Evolutionary conservation across 2,329 filamentous ascomycete genomes (phyloP), one percentile per base, ranked within the genome.

Genomic region (Colletotrichum chlorophyti): DNA sequence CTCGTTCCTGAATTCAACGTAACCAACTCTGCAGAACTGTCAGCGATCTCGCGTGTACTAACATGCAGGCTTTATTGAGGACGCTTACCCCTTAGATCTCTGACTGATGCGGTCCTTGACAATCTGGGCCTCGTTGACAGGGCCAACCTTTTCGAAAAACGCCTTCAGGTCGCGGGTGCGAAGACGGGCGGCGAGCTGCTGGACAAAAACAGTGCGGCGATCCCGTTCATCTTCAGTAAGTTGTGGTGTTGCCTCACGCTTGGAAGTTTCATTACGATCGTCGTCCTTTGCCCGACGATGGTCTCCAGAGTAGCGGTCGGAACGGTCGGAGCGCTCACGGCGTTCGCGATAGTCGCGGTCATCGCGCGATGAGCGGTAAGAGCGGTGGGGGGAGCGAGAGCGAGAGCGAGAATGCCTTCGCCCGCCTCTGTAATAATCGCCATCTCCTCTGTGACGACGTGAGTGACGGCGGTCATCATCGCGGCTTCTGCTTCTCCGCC

Each of bases 1-100:
- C 84, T 98, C 94, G 71, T 91, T 87, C 74, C 93, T 96, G 78
- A 99, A 99, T 82, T 99, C 95, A 81, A 99, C 96, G 72, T 99
- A 99, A 74, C 96, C 95, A 75, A 99, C 95, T 76, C 95, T 98
- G 67, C 8, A 43, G 43, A 46, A 47, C 29, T 40, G 67, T 83
- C 73, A 83, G 80, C 66, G 19, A 24, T 7, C 6, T 12, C 8
- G 23, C n/a, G 19, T 7, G 32, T n/a, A 26, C n/a, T 9, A 1
- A 27, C 1, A 21, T n/a, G 24, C 14, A 31, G 15, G 37, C 9
- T 10, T 17, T 23, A n/a, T n/a, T n/a, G n/a, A n/a, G 11, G 17
- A 5, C 8, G 71, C 90, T 71, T 82, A 97, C 94, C 95, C 95
- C 83, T 99, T 99, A 63, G 93, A 97, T 77, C 95, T 91, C 68